Conservation (phyloP, 2,329 filamentous ascomycete species). For the Verticillium dahliae region DNA sequence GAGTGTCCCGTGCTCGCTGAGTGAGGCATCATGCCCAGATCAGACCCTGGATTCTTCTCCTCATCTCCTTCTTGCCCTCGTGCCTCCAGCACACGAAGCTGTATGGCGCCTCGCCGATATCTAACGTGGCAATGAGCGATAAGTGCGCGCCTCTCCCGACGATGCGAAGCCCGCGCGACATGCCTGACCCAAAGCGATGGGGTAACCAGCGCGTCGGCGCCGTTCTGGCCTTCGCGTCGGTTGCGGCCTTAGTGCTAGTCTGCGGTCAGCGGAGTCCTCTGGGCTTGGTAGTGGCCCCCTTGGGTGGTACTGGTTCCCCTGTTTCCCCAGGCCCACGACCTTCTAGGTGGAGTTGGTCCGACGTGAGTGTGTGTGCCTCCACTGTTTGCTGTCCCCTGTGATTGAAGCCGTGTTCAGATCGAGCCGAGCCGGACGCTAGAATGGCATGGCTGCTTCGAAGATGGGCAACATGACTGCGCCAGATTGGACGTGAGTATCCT, state of each 20-base stretch:
- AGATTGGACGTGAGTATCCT: conserved; percentile 21
- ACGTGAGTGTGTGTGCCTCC: neutral
- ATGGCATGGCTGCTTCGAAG: conserved; percentile 24
- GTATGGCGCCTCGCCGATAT: neutral
- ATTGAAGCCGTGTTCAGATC: conserved; percentile 23
- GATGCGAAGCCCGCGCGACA: neutral
- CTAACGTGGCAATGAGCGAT: neutral
- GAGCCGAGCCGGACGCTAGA: conserved; percentile 18
- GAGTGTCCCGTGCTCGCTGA: neutral
- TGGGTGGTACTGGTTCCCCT: neutral
- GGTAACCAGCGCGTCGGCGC: neutral
- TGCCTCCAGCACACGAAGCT: neutral
- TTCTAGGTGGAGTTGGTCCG: neutral
- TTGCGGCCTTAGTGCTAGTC: neutral
- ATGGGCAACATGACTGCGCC: conserved; percentile 21
- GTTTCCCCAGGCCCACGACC: neutral
- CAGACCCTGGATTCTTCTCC: neutral
- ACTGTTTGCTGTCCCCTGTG: neutral
- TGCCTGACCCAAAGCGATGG: neutral
- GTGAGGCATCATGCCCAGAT: neutral
- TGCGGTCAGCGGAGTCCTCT: neutral
- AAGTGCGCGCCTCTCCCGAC: neutral
- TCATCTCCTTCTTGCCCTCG: neutral
- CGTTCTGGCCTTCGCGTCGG: neutral
- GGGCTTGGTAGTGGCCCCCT: neutral